These are phyloP conservation scores for Phytophthora colocasiae DNA, from an alignment of 352 stramenopile species.

Conservation along the genomic window DNA sequence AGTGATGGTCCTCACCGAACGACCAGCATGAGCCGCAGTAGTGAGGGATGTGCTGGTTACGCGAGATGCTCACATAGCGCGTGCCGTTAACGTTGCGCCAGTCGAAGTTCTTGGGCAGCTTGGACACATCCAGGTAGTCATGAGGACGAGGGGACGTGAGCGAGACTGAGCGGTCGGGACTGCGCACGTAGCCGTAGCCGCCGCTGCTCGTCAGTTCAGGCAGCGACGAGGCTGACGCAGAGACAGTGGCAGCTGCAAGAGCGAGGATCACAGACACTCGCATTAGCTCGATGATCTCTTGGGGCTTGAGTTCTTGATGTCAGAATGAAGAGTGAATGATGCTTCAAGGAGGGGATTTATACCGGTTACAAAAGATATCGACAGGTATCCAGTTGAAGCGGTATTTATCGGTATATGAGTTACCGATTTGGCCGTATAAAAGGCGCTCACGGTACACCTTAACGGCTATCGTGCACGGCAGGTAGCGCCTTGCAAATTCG, in stretches of 20 bases:
- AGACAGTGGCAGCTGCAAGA: slow-evolving; percentile 2
- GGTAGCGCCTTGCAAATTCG: no score
- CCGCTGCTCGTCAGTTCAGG: slow-evolving; percentile 7
- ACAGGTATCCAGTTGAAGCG: no score
- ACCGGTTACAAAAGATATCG: background rate
- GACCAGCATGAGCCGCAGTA: slow-evolving; percentile 93
- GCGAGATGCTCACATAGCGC: slow-evolving; percentile 83
- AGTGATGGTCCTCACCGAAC: slow-evolving; percentile 56
- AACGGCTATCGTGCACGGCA: no score
- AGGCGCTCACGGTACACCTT: no score
- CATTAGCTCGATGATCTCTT: slow-evolving; percentile 12
- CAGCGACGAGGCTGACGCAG: slow-evolving; percentile 8
- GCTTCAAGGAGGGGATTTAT: slow-evolving; percentile 16
- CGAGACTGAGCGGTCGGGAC: slow-evolving; percentile 68
- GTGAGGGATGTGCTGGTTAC: slow-evolving; percentile 88
- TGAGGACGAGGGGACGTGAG: slow-evolving; percentile 73
- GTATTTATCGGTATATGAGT: no score
- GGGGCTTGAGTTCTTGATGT: slow-evolving; percentile 29
- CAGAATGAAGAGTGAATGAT: slow-evolving; percentile 30
- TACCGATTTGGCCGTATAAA: no score
- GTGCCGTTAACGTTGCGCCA: slow-evolving; percentile 91
- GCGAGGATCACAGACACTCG: slow-evolving; percentile 20
- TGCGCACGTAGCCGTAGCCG: slow-evolving; percentile 77
- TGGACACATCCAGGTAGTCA: slow-evolving; percentile 60
- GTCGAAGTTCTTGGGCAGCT: slow-evolving; percentile 94